Base-by-base conservation (phyloP, 495 filamentous ascomycete genomes). In the Aspergillus biplanus region DNA sequence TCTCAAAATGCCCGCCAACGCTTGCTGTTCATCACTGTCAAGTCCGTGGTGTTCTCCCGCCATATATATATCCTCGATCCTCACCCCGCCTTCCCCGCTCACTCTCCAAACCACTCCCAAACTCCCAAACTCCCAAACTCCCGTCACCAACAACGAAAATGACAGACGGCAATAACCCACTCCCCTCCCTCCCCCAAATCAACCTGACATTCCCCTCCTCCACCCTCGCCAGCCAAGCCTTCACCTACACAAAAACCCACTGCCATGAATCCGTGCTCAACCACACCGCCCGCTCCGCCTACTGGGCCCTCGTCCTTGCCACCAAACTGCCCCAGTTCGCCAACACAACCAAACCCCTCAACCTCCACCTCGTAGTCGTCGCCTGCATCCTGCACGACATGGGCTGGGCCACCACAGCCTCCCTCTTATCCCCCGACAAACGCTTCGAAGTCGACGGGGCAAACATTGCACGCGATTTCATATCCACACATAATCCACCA, bases 361-460 rank as follows among this genome's bases (percentile, higher is more conserved):
- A 58, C 31, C 18, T 58, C 9, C 42, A 58, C 48, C 6, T 58
- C 9, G 42, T 48, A 13, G 56, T 44, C 42, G 56, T 58, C 12
- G 33, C 56, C 9, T 39, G 42, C 7, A 58, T 58, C 44, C 56
- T 58, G 4, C 56, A 58, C 11, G 56, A 58, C 27, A 39, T 58
- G 2, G 56, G 42, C 6, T 58, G 56, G 56, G 56, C 48, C 44
- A 12, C 33, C 9, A 34, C 44, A 1, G 35, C 42, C 44, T 0
- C 6, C 11, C 49, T 58, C 42, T 33, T 31, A 2, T 33, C 56
- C 3, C 11, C 27, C 9, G 56, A 58, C 44, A 49, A 58, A 15
- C 56, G 56, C 21, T 58, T 58, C 56, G 56, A 58, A 31, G 56
- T 58, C 27, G 56, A 58, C 42, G 34, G 56, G 12, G 56, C 56